These are phyloP conservation scores for Neoarthrinium moseri DNA, from an alignment of 2,329 filamentous ascomycete species.

Conservation along the genomic window DNA sequence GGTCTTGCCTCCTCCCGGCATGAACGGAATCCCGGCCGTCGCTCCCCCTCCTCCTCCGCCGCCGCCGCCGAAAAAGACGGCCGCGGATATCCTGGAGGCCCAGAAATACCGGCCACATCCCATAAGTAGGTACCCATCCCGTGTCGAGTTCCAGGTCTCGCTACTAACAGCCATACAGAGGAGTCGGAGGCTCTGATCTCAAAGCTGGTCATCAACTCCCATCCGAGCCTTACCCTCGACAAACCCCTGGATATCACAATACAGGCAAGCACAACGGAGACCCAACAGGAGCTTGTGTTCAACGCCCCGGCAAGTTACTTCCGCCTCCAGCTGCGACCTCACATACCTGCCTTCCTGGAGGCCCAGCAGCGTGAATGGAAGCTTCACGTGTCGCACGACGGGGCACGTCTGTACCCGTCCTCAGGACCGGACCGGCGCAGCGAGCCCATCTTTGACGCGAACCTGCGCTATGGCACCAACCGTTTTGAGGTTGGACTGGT, in stretches of 20 bases:
- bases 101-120: constrained; percentile 27
- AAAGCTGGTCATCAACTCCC: constrained; percentile 32
- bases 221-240: constrained; percentile 62
- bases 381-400: constrained; percentile 72
- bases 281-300: constrained; percentile 71
- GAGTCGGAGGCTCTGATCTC: constrained; percentile 28
- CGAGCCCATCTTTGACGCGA: constrained; percentile 73
- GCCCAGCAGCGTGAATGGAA: constrained; percentile 67
- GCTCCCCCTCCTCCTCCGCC: constrained; percentile 20
- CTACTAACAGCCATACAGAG: constrained; percentile 19
- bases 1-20: constrained; percentile 12
- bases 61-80: constrained; percentile 22
- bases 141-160: background rate
- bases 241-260: constrained; percentile 64
- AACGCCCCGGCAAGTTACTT: constrained; percentile 67
- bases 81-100: constrained; percentile 29
- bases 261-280: constrained; percentile 61
- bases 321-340: constrained; percentile 69
- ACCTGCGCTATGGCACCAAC: constrained; percentile 71
- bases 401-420: constrained; percentile 54
- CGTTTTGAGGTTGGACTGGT: constrained; percentile 76
- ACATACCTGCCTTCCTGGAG: constrained; percentile 61
- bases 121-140: constrained; percentile 23
- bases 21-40: constrained; percentile 18
- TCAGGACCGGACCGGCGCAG: constrained; percentile 51